Base-by-base conservation (phyloP, 2,329 filamentous ascomycete species). In the Colletotrichum cuscutae region DNA sequence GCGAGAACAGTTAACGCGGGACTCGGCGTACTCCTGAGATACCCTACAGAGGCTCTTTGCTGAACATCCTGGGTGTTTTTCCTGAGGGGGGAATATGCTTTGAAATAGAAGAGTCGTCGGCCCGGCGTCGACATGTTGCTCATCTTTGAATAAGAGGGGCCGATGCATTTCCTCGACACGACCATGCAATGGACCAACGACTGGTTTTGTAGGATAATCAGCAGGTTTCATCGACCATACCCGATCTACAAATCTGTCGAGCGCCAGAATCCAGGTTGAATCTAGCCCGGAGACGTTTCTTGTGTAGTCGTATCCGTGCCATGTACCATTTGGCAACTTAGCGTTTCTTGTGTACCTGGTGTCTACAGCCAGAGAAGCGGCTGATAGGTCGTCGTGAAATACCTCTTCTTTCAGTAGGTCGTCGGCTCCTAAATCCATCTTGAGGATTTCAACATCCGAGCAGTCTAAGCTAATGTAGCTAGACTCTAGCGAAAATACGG, bases 401-500 rank as follows among this genome's bases (percentile, higher is more conserved):
- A 30, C 24, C 4, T 28, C 11, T 13, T 57, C 24, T 22, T 26
- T 26, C 22, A 57, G 62, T 0, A 7, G 15, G 7, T 19, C 37
- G 15, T 42, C 37, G 2, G 3, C 37, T 19, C 15, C 37, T 42
- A 42, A 15, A 7, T 42, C 13, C 37, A 42, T 42, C 13, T 15
- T 19, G 15, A 15, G 15, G 15, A 1, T 42, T 19, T 19, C 37
- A 42, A 42, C 37, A 64, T 35, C 26, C n/a, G 35, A 12, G 56
- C 73, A 74, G n/a, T 32, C 26, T 22, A 71, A 22, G 1, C 70
- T 54, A 3, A 74, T 49, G 30, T 73, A 66, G 6, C 57, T 65
- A 3, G 66, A 64, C 26, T 75, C 71, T 2, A 74, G 24, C 5
- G 8, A 32, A 12, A 74, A 67, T 5, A 71, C 52, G 0, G 42